Evolutionary conservation across 2,329 filamentous ascomycete genomes (phyloP).

Genomic region (Arthrobotrys conoides): DNA sequence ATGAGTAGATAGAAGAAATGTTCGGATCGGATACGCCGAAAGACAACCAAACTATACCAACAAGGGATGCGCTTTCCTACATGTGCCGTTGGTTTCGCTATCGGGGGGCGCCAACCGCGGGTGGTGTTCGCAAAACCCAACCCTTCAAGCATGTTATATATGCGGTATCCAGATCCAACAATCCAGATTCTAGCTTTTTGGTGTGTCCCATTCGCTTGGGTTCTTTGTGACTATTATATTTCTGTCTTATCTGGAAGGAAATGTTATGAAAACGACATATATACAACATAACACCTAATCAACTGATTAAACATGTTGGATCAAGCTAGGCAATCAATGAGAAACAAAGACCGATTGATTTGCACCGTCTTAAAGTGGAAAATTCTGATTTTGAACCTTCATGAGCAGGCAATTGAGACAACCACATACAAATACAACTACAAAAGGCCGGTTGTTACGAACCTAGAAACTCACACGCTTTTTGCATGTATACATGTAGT

Average conservation of each 20-base stretch:
- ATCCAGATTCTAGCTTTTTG: neutral
- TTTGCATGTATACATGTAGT: neutral
- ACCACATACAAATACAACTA: neutral
- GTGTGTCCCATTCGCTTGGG: neutral
- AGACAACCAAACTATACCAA: neutral
- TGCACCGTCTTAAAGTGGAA: no score
- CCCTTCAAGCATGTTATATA: neutral
- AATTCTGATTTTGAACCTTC: neutral
- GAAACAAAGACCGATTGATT: neutral
- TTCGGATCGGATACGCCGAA: conserved; percentile 3
- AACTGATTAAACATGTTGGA: neutral
- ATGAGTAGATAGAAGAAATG: neutral
- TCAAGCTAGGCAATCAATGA: neutral
- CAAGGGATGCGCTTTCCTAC: neutral
- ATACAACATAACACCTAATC: conserved; percentile 5
- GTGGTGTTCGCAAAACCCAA: neutral
- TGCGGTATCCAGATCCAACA: neutral
- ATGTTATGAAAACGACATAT: neutral
- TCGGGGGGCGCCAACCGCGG: neutral
- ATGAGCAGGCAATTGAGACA: neutral
- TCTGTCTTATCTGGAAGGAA: neutral
- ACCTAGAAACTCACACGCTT: neutral
- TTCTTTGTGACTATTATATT: neutral
- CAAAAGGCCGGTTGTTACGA: no score
- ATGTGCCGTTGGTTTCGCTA: neutral